phyloP scores from a whole-genome alignment of 2,329 filamentous ascomycete genomes.

The Diplodia sapinea region DNA sequence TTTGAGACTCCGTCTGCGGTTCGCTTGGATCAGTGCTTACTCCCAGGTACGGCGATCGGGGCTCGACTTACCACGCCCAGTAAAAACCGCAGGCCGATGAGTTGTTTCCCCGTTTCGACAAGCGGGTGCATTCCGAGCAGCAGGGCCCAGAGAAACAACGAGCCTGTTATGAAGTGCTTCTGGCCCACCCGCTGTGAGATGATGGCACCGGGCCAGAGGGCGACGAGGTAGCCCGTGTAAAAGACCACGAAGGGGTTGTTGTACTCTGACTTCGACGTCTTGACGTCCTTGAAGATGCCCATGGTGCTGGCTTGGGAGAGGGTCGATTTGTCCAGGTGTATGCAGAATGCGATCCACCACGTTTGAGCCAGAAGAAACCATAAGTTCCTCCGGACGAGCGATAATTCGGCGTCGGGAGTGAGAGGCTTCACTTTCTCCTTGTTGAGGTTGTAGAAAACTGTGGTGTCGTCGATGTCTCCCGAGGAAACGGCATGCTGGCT shows the following conservation, averaged over 20 bases:
- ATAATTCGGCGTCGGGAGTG: background rate
- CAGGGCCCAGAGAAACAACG: background rate
- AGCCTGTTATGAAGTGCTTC: background rate
- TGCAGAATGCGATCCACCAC: conserved; percentile 10
- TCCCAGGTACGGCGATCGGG: background rate
- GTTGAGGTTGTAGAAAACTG: background rate
- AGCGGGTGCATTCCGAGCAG: conserved; percentile 3
- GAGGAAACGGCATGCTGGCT: background rate
- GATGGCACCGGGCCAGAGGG: background rate
- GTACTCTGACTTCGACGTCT: background rate
- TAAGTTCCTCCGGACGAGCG: background rate
- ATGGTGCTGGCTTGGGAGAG: conserved; percentile 12
- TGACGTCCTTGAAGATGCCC: conserved; percentile 12
- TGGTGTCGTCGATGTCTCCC: background rate
- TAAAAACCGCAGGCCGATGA: background rate
- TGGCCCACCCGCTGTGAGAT: background rate
- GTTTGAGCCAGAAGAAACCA: conserved; percentile 6
- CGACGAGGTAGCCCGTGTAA: background rate
- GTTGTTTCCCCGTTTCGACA: background rate
- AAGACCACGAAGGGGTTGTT: conserved; percentile 1
- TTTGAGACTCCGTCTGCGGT: conserved; percentile 1
- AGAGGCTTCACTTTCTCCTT: background rate
- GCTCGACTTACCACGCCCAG: background rate
- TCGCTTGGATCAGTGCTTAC: background rate
- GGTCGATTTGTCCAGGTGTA: conserved; percentile 1